Percentiles rank a stretch among this genome's conserved stretches.
Conservation (phyloP, 495 filamentous ascomycete genomes). For the Penicillium flavigenum region DNA sequence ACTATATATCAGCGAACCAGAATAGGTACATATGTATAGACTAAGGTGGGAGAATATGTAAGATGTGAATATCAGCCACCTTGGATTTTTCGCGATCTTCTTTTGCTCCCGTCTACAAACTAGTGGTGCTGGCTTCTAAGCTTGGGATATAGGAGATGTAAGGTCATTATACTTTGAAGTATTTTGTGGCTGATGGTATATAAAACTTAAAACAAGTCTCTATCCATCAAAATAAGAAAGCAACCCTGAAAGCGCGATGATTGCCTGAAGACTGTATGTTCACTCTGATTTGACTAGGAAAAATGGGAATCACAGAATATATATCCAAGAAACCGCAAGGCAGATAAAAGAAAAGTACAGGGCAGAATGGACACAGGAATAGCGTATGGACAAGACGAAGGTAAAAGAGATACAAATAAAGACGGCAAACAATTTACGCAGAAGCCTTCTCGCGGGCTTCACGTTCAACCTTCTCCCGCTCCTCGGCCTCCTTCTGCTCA, state of each 20-base stretch:
- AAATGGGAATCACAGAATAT: constrained; percentile 33
- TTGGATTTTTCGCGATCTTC: too few relatives aligned
- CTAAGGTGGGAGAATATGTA: too few relatives aligned
- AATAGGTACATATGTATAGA: too few relatives aligned
- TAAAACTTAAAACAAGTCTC: too few relatives aligned
- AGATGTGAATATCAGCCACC: too few relatives aligned
- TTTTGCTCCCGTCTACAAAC: too few relatives aligned
- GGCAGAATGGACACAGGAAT: constrained; percentile 15
- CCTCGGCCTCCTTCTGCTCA: constrained; percentile 86
- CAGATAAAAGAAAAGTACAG: constrained; percentile 16
- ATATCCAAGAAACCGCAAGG: constrained; percentile 24
- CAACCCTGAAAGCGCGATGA: not conserved
- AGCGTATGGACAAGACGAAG: constrained; percentile 9
- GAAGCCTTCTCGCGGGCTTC: constrained; percentile 45
- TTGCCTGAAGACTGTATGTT: constrained; percentile 1
- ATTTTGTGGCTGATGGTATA: not conserved
- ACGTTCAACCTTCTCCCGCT: constrained; percentile 64
- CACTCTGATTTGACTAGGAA: constrained; percentile 18
- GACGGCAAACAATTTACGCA: constrained; percentile 17
- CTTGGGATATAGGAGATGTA: not conserved
- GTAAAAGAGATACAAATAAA: constrained; percentile 14
- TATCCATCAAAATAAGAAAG: not conserved
- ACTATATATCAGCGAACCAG: too few relatives aligned
- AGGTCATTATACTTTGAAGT: not conserved
- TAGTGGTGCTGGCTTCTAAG: too few relatives aligned